phyloP scores from a whole-genome alignment of 306 rosid species.

The Quercus ilex region DNA sequence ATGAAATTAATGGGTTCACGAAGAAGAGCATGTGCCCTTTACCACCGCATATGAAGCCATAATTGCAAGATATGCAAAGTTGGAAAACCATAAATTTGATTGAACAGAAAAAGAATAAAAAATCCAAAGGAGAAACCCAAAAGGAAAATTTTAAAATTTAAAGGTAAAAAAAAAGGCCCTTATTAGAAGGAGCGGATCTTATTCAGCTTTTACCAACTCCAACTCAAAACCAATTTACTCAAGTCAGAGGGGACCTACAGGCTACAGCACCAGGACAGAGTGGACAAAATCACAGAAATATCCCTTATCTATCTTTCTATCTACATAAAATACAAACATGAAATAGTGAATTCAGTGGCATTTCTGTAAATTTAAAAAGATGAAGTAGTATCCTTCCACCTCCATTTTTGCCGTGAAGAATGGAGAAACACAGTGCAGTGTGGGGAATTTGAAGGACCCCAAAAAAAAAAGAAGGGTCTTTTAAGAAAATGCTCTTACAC shows the following conservation, averaged over 20 bases:
- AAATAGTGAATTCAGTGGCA: slow-evolving; percentile 4
- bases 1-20: slow-evolving; percentile 66
- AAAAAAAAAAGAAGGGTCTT: not conserved
- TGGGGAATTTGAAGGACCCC: slow-evolving; percentile 26
- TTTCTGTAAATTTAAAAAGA: slow-evolving; percentile 15
- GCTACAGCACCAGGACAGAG: slow-evolving; percentile 17
- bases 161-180: too few species aligned
- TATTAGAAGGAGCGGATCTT: too few species aligned
- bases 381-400: slow-evolving; percentile 20
- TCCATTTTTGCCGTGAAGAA: slow-evolving; percentile 66
- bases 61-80: slow-evolving; percentile 32
- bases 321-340: not conserved
- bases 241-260: slow-evolving; percentile 41
- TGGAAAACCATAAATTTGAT: slow-evolving; percentile 15
- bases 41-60: slow-evolving; percentile 40
- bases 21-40: slow-evolving; percentile 39
- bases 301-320: slow-evolving; percentile 12
- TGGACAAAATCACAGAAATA: slow-evolving; percentile 24
- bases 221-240: slow-evolving; percentile 27
- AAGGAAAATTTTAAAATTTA: not conserved
- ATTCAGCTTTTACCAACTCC: slow-evolving; percentile 19
- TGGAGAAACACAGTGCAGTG: slow-evolving; percentile 30
- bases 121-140: not conserved
- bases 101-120: slow-evolving; percentile 5
- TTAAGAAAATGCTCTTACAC: slow-evolving; percentile 24